Percentiles rank a stretch among this genome's conserved stretches.
Evolutionary conservation across 2,329 filamentous ascomycete species (phyloP).

Genomic region (Xylaria sp.): DNA sequence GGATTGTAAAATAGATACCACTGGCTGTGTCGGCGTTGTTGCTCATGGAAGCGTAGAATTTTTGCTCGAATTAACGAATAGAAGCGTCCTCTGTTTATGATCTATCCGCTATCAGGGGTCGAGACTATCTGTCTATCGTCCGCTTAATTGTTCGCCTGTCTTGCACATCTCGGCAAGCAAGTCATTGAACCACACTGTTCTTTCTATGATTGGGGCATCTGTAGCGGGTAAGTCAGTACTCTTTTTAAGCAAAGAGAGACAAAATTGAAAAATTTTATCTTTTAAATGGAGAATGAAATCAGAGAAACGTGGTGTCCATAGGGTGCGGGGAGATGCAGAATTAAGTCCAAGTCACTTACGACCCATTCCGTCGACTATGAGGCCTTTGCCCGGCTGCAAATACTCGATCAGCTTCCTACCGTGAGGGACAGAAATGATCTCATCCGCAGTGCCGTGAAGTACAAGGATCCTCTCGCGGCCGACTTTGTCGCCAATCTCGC

Average conservation of each 20-base stretch:
- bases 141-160: slow-evolving; percentile 55
- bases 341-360: slow-evolving; percentile 42
- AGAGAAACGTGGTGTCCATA: neutral
- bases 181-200: slow-evolving; percentile 69
- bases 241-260: neutral
- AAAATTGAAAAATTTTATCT: too few relatives aligned
- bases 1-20: slow-evolving; percentile 23
- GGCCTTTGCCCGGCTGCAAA: slow-evolving; percentile 60
- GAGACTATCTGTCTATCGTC: slow-evolving; percentile 28
- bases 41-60: slow-evolving; percentile 12
- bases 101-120: neutral
- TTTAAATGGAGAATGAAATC: neutral
- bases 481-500: slow-evolving; percentile 68
- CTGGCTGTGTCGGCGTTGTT: slow-evolving; percentile 17
- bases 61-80: neutral
- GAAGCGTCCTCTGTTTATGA: neutral
- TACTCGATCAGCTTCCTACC: slow-evolving; percentile 70
- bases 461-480: slow-evolving; percentile 77
- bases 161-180: slow-evolving; percentile 64
- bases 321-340: neutral
- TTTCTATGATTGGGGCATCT: slow-evolving; percentile 75
- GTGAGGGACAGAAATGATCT: slow-evolving; percentile 78
- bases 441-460: slow-evolving; percentile 75
- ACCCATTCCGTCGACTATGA: slow-evolving; percentile 72
- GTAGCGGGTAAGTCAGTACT: neutral